phyloP scores from a whole-genome alignment of 805 yeast species.

The Suhomyces sp. region DNA sequence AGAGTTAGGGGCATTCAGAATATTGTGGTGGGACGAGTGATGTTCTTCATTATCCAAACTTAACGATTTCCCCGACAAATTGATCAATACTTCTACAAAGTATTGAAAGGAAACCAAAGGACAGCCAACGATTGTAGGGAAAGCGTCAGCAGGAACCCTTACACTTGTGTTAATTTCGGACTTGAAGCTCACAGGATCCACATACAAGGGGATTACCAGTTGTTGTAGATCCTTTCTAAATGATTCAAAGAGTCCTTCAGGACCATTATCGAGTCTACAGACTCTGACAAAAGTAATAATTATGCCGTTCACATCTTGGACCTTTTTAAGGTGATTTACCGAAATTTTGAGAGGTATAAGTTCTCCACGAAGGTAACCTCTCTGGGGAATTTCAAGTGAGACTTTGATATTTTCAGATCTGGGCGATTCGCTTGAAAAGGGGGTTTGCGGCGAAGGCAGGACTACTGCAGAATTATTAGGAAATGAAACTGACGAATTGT shows the following conservation, averaged over 20 bases:
- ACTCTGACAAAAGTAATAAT: slow-evolving; percentile 79
- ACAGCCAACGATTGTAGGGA: slow-evolving; percentile 77
- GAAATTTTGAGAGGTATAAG: slow-evolving; percentile 66
- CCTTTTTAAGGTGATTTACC: slow-evolving; percentile 67
- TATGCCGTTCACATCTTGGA: slow-evolving; percentile 69
- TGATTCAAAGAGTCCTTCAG: slow-evolving; percentile 62
- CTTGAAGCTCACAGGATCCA: slow-evolving; percentile 63
- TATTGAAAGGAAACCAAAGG: slow-evolving; percentile 78
- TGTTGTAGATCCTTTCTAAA: slow-evolving; percentile 85
- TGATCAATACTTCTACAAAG: slow-evolving; percentile 79
- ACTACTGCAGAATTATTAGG: too few species aligned
- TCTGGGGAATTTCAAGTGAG: slow-evolving; percentile 42
- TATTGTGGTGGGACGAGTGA: slow-evolving; percentile 1
- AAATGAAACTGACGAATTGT: background rate
- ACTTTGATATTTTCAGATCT: slow-evolving; percentile 36
- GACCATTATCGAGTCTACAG: slow-evolving; percentile 60
- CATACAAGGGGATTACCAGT: slow-evolving; percentile 68
- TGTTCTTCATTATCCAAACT: slow-evolving; percentile 21
- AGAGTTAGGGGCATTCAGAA: too few species aligned
- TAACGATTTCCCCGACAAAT: slow-evolving; percentile 62
- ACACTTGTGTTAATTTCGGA: slow-evolving; percentile 62
- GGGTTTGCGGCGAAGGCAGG: slow-evolving; percentile 4
- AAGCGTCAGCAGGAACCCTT: slow-evolving; percentile 78
- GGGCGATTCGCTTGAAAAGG: slow-evolving; percentile 9
- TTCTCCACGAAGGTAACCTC: slow-evolving; percentile 82